phyloP scores from a whole-genome alignment of 352 stramenopile species.

The Phytophthora melonis region DNA sequence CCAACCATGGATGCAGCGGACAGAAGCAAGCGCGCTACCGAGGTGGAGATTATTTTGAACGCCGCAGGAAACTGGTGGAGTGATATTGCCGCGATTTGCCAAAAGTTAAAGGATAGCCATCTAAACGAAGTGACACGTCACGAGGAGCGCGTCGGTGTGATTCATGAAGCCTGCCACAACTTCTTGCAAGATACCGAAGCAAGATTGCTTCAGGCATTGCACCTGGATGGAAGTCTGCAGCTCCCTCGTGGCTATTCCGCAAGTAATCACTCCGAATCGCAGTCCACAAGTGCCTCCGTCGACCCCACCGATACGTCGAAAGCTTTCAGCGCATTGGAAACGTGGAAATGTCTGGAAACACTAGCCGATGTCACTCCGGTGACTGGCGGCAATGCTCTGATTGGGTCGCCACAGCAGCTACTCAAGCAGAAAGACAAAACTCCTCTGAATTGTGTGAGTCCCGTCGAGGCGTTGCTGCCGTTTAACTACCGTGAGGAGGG shows the following conservation, averaged over 20 bases:
- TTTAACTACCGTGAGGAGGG: constrained; percentile 68
- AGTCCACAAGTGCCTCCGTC: not conserved
- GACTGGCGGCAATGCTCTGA: constrained; percentile 30
- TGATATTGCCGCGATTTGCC: constrained; percentile 61
- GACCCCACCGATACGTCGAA: constrained; percentile 21
- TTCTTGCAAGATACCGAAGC: constrained; percentile 40
- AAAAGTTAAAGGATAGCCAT: constrained; percentile 35
- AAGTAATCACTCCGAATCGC: not conserved
- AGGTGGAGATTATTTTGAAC: constrained; percentile 50
- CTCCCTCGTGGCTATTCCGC: constrained; percentile 2
- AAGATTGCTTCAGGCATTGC: constrained; percentile 44
- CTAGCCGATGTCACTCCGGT: constrained; percentile 45
- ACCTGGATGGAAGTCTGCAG: constrained; percentile 54
- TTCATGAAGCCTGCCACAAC: constrained; percentile 55
- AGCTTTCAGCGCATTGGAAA: constrained; percentile 61
- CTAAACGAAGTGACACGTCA: constrained; percentile 20
- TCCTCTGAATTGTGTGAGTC: constrained; percentile 56
- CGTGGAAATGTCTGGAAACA: constrained; percentile 77
- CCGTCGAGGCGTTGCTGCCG: constrained; percentile 66
- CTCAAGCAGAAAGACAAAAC: constrained; percentile 46
- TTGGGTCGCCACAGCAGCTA: constrained; percentile 58
- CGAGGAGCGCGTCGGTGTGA: constrained; percentile 51
- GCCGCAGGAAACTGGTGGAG: constrained; percentile 76
- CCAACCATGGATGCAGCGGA: constrained; percentile 5
- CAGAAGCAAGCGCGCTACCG: constrained; percentile 6